phyloP scores from a whole-genome alignment of 2,329 filamentous ascomycete species.

The Venturia effusa region DNA sequence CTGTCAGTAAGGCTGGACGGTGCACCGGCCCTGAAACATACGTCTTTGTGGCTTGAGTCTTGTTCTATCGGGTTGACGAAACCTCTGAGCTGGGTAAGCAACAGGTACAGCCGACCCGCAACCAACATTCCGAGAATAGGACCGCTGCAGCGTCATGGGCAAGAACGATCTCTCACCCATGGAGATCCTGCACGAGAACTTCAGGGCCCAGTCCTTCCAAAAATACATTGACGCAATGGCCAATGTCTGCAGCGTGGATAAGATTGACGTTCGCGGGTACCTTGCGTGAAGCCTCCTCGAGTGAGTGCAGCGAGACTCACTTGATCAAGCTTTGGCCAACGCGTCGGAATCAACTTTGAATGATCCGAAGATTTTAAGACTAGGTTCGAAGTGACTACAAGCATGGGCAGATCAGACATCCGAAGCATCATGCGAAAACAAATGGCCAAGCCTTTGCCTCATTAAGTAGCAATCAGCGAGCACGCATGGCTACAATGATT shows the following conservation, averaged over 20 bases:
- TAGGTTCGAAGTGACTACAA: conserved; percentile 72
- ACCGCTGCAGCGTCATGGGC: conserved; percentile 71
- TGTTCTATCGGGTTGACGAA: conserved; percentile 16
- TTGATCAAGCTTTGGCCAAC: conserved; percentile 5
- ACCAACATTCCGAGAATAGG: conserved; percentile 84
- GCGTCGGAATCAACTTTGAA: conserved; percentile 59
- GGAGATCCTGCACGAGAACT: conserved; percentile 68
- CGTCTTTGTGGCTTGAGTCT: conserved; percentile 68
- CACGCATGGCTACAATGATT: conserved; percentile 28
- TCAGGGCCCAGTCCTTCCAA: conserved; percentile 69
- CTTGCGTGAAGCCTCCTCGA: conserved; percentile 84
- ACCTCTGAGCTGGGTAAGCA: conserved; percentile 59
- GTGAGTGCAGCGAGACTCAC: conserved; percentile 31
- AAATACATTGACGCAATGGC: conserved; percentile 69
- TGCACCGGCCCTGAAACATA: conserved; percentile 74
- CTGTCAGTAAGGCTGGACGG: conserved; percentile 60
- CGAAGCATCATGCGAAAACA: conserved; percentile 73
- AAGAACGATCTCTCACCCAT: conserved; percentile 66
- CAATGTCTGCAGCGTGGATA: conserved; percentile 57
- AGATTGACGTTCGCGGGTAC: conserved; percentile 70
- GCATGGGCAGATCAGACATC: conserved; percentile 64
- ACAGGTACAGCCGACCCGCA: conserved; percentile 62
- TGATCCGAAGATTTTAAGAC: conserved; percentile 90
- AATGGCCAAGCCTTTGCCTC: conserved; percentile 61
- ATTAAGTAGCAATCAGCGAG: conserved; percentile 42